These are phyloP conservation scores for Fusarium falciforme DNA, from an alignment of 2,329 filamentous ascomycete species.

Conservation along the genomic window DNA sequence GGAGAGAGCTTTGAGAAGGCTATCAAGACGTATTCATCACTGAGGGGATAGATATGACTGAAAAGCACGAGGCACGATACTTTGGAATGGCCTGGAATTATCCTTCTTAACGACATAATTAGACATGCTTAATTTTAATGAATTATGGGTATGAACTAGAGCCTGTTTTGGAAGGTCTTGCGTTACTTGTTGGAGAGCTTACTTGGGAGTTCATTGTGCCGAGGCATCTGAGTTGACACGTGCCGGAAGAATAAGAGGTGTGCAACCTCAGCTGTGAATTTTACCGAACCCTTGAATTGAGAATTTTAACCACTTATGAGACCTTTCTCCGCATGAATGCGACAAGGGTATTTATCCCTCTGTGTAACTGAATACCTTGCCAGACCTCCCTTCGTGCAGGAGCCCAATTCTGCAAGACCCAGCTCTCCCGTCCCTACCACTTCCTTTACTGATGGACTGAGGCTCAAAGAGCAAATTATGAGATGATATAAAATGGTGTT, in stretches of 20 bases:
- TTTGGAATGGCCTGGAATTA: slow-evolving; percentile 16
- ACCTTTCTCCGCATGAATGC: background rate
- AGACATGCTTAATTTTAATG: slow-evolving; percentile 31
- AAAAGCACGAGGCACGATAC: slow-evolving; percentile 19
- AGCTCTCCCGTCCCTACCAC: background rate
- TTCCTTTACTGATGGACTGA: background rate
- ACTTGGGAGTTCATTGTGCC: background rate
- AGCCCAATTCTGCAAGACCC: background rate
- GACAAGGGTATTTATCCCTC: background rate
- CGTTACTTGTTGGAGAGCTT: background rate
- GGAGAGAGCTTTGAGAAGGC: slow-evolving; percentile 52
- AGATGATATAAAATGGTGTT: background rate
- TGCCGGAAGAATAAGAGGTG: background rate
- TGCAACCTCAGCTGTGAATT: background rate
- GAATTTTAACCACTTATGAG: background rate
- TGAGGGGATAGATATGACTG: slow-evolving; percentile 14
- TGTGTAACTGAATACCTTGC: no score
- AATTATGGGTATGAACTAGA: slow-evolving; percentile 19
- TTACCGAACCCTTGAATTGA: background rate
- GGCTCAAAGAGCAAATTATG: background rate
- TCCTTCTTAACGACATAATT: slow-evolving; percentile 25
- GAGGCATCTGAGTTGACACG: background rate
- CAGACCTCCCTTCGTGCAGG: no score
- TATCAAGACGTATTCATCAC: slow-evolving; percentile 47
- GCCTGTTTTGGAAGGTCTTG: slow-evolving; percentile 13